A percentile compares a stretch with the other conserved stretches of the same genome.
Evolutionary conservation across 2,329 filamentous ascomycete genomes (phyloP).

Genomic region (Penicillium olsonii): DNA sequence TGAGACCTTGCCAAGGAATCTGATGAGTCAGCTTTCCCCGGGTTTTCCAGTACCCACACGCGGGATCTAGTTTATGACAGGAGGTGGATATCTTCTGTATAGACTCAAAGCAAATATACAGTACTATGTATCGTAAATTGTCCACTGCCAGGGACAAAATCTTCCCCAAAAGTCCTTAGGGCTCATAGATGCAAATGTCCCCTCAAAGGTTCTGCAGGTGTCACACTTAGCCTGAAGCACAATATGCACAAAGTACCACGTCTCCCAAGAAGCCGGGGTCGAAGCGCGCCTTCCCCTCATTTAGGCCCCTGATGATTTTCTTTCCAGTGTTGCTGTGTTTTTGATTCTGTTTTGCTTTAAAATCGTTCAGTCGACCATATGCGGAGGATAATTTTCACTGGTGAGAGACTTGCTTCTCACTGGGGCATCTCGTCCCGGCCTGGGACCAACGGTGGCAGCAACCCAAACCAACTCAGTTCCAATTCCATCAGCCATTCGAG

Average conservation of each 20-base stretch:
- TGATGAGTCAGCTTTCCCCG: slow-evolving; percentile 26
- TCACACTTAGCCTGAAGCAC: slow-evolving; percentile 6
- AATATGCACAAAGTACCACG: slow-evolving; percentile 16
- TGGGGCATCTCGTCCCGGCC: slow-evolving; percentile 27
- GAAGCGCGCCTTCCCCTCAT: slow-evolving; percentile 21
- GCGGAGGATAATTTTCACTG: slow-evolving; percentile 24
- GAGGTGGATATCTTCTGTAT: background rate
- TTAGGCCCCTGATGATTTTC: slow-evolving; percentile 2
- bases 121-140: background rate
- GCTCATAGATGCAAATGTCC: background rate
- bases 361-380: slow-evolving; percentile 14
- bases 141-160: background rate
- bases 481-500: slow-evolving; percentile 1
- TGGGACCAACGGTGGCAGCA: slow-evolving; percentile 16
- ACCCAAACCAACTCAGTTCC: slow-evolving; percentile 2
- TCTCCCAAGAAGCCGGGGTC: slow-evolving; percentile 14
- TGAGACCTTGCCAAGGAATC: background rate
- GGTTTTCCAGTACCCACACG: slow-evolving; percentile 14
- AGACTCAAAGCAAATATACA: too few species aligned
- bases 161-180: background rate
- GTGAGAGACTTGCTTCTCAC: slow-evolving; percentile 33
- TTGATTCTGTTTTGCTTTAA: background rate
- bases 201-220: background rate
- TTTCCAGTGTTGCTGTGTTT: background rate
- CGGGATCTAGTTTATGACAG: slow-evolving; percentile 1